phyloP scores from a whole-genome alignment of 2,329 filamentous ascomycete genomes.

The Alternaria sp. region DNA sequence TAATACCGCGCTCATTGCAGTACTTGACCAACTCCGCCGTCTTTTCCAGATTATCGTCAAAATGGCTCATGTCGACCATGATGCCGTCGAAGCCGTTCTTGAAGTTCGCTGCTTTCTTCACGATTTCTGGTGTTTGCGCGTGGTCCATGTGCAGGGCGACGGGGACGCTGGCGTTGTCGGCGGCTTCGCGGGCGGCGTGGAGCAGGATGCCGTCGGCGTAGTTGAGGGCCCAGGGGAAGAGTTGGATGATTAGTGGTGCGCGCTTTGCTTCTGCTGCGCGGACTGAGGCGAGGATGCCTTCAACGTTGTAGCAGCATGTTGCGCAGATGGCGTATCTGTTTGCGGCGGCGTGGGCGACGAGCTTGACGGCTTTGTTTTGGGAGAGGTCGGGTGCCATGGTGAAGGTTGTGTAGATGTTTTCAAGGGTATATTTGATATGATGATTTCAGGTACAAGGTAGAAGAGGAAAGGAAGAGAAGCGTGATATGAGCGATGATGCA shows the following conservation, averaged over 20 bases:
- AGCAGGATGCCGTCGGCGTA: constrained; percentile 63
- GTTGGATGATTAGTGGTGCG: constrained; percentile 72
- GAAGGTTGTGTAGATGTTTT: not conserved
- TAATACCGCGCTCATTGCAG: constrained; percentile 69
- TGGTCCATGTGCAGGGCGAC: constrained; percentile 71
- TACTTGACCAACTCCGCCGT: constrained; percentile 68
- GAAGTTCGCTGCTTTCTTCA: constrained; percentile 63
- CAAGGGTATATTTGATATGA: not conserved
- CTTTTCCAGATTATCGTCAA: constrained; percentile 70
- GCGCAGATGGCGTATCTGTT: constrained; percentile 66
- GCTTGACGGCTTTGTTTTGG: constrained; percentile 48
- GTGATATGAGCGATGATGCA: constrained; percentile 2
- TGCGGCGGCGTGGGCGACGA: constrained; percentile 63
- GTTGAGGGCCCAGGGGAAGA: constrained; percentile 76
- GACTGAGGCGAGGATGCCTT: constrained; percentile 72
- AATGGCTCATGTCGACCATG: constrained; percentile 74
- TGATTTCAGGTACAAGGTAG: not conserved
- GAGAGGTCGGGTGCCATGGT: constrained; percentile 59
- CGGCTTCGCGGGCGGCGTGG: constrained; percentile 54
- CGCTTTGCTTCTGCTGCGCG: constrained; percentile 71
- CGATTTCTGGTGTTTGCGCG: constrained; percentile 67
- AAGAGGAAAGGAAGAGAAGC: not conserved
- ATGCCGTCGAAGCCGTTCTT: constrained; percentile 41
- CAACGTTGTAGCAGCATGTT: constrained; percentile 72
- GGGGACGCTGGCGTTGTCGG: constrained; percentile 56